Evolutionary conservation across 2,329 filamentous ascomycete genomes (phyloP), one percentile per base, ranked within the genome.

Genomic region (Alternaria sp.): DNA sequence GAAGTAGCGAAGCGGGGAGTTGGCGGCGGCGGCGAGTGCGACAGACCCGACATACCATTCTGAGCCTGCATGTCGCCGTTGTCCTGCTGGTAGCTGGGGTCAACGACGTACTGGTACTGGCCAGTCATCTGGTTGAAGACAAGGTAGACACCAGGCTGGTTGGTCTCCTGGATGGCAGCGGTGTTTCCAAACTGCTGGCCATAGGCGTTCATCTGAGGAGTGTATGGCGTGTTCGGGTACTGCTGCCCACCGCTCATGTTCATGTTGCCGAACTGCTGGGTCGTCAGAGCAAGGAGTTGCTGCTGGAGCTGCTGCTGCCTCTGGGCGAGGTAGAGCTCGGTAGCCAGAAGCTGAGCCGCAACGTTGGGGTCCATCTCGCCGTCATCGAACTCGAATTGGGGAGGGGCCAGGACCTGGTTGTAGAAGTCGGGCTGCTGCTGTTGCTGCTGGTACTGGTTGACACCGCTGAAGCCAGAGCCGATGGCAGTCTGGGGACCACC

Each of bases 261-360:
- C 81, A 97, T 84, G 68, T 88, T 89, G 50, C 73, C 73, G 49
- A 79, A 79, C 67, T 79, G 76, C 67, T 79, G 77, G n/a, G 75
- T 75, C 74, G 95, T 96, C 23, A 97, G 89, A 68, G 85, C 92
- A 71, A 93, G 88, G 69, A 98, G 87, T 82, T 98, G 93, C 82
- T 97, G 94, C 82, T 98, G 94, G 56, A 98, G 88, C 68, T 92
- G 91, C 83, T 97, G 93, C 82, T 98, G 95, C 82, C 97, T 94
- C 77, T 97, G 93, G 44, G 93, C 93, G 54, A 99, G 87, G 77
- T 96, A 97, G 78, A 96, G 83, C 80, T 97, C 97, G 74, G 93
- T 96, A 61, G 93, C 91, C 75, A 97, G 88, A 67, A 98, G 85
- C 81, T 97, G 93, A 57, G 93, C 92, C 70, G 97, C 96, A 57